These are phyloP conservation scores for Theileria annulata DNA, from an alignment of 169 alveolate species.

Conservation along the genomic window DNA sequence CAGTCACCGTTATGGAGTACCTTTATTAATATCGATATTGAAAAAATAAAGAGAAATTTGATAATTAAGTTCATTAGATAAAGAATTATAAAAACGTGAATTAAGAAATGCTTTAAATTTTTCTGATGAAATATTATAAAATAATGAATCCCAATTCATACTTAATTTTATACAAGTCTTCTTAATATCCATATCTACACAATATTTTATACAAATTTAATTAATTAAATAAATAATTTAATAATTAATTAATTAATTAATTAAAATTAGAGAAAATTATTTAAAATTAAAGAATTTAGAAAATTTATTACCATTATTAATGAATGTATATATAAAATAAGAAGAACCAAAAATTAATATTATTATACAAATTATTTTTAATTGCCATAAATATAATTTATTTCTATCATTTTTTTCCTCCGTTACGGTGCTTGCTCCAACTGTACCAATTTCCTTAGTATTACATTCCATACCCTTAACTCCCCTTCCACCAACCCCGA, in stretches of 20 bases:
- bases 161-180: conserved; percentile 17
- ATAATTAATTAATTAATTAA: too few species aligned
- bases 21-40: conserved; percentile 33
- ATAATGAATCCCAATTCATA: conserved; percentile 32
- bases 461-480: too few species aligned
- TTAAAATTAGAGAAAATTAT: too few species aligned
- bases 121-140: conserved; percentile 24
- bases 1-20: conserved; percentile 1
- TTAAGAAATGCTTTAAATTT: conserved; percentile 31
- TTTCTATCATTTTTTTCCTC: too few species aligned
- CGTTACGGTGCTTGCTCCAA: too few species aligned
- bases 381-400: conserved; percentile 44
- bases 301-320: conserved; percentile 47
- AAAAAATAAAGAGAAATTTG: conserved; percentile 36
- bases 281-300: conserved; percentile 1
- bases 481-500: too few species aligned
- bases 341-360: conserved; percentile 2
- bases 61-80: conserved; percentile 1
- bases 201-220: too few species aligned
- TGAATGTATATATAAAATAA: conserved; percentile 27
- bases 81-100: conserved; percentile 33
- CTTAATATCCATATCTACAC: conserved; percentile 47
- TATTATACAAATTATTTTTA: conserved; percentile 20
- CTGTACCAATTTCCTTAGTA: too few species aligned
- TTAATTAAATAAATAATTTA: too few species aligned